These are phyloP conservation scores for Sphenostylis stenocarpa DNA, from an alignment of 306 rosid species.

Conservation along the genomic window DNA sequence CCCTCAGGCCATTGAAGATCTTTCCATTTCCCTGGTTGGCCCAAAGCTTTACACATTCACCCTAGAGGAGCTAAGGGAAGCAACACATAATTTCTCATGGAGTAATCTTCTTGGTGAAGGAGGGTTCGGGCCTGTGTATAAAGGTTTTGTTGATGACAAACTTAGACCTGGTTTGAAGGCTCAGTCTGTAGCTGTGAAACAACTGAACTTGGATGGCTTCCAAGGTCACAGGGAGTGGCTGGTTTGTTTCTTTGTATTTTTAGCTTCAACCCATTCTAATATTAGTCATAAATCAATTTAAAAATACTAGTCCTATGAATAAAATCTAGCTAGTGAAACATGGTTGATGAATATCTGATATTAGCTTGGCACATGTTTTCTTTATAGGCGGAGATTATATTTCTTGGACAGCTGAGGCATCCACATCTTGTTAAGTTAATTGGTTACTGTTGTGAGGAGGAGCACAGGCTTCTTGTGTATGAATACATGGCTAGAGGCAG, in stretches of 20 bases:
- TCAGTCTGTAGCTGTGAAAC: conserved; percentile 78
- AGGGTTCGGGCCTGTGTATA: conserved; percentile 87
- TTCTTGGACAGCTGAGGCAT: conserved; percentile 83
- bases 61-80: conserved; percentile 61
- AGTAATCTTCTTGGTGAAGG: conserved; percentile 83
- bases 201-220: conserved; percentile 71
- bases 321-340: not conserved
- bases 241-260: conserved; percentile 41
- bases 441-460: conserved; percentile 76
- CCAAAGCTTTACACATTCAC: conserved; percentile 64
- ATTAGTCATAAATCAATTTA: not conserved
- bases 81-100: conserved; percentile 64
- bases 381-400: conserved; percentile 70
- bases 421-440: conserved; percentile 75
- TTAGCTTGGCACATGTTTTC: not conserved
- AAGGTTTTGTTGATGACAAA: conserved; percentile 72
- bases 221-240: conserved; percentile 96
- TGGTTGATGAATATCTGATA: not conserved
- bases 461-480: conserved; percentile 76
- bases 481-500: conserved; percentile 79
- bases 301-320: not conserved
- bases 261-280: not conserved
- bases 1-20: conserved; percentile 48
- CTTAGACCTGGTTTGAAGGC: conserved; percentile 64
- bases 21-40: conserved; percentile 70